These are phyloP conservation scores for Phanerochaete sordida DNA, from an alignment of 768 basidiomycete genomes.

Conservation along the genomic window DNA sequence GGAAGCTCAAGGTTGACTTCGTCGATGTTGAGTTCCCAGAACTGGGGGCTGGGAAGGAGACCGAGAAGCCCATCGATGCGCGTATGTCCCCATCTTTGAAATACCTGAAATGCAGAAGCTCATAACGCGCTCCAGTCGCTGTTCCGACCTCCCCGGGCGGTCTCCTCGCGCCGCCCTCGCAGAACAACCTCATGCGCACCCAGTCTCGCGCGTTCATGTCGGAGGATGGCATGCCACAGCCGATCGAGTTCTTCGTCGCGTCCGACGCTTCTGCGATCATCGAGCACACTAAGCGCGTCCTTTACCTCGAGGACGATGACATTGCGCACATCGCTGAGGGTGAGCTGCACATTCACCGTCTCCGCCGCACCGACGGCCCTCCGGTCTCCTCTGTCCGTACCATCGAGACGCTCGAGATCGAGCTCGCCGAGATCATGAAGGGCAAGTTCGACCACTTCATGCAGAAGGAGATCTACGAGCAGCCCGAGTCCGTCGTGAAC, in stretches of 20 bases:
- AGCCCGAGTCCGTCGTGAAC: conserved; percentile 99
- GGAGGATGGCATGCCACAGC: conserved; percentile 96
- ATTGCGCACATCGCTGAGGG: conserved; percentile 97
- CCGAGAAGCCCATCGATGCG: conserved; percentile 38
- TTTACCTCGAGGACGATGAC: conserved; percentile 98
- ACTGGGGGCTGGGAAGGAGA: conserved; percentile 51
- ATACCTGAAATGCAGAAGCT: neutral
- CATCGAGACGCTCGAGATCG: conserved; percentile 97
- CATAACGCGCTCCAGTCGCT: conserved; percentile 20
- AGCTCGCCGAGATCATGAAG: conserved; percentile 99
- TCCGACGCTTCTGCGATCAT: conserved; percentile 96
- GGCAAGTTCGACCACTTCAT: conserved; percentile 99
- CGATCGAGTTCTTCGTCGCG: conserved; percentile 99
- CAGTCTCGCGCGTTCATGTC: conserved; percentile 98
- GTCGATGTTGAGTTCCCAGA: conserved; percentile 96
- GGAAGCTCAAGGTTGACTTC: conserved; percentile 99
- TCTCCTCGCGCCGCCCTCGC: conserved; percentile 66
- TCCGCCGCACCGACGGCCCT: conserved; percentile 76
- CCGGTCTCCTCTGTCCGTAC: conserved; percentile 75
- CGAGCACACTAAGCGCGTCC: conserved; percentile 98
- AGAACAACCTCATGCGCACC: conserved; percentile 82
- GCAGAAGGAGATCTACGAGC: conserved; percentile 99
- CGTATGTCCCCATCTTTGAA: conserved; percentile 30
- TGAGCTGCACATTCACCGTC: conserved; percentile 97
- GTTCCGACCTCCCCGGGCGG: conserved; percentile 48